Evolutionary conservation across 2,329 filamentous ascomycete genomes (phyloP).

Genomic region (Gaeumannomyces tritici): DNA sequence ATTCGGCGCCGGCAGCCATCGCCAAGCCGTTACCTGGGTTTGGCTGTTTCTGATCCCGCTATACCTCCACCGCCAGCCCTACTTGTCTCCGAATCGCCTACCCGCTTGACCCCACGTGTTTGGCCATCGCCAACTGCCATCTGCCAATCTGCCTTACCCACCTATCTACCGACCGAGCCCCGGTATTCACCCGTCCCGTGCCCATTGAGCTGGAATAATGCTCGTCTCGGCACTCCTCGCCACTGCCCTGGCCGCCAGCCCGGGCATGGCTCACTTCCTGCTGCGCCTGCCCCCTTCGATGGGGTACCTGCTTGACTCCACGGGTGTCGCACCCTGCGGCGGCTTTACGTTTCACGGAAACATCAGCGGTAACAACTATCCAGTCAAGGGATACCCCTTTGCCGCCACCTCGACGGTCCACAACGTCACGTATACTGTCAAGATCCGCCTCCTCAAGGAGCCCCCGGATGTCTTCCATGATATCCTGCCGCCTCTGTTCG

Average conservation of each 20-base stretch:
- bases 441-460: not conserved
- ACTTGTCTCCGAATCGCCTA: not conserved
- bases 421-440: constrained; percentile 2
- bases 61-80: not conserved
- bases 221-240: not conserved
- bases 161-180: not conserved
- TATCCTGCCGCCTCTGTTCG: constrained; percentile 1
- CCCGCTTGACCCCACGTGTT: not conserved
- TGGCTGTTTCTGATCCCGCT: not conserved
- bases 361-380: not conserved
- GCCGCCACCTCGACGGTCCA: constrained; percentile 1
- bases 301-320: not conserved
- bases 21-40: not conserved
- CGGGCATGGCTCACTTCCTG: constrained; percentile 1
- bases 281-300: not conserved
- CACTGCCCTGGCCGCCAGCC: not conserved
- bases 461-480: not conserved
- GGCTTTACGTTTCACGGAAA: not conserved
- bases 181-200: not conserved
- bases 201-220: not conserved
- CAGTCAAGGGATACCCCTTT: constrained; percentile 3
- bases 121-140: not conserved
- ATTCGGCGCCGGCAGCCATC: not conserved
- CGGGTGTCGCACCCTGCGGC: not conserved
- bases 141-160: not conserved